A percentile compares a stretch with the other conserved stretches of the same genome.
phyloP scores from a whole-genome alignment of 306 rosid species.

The peach (Prunus persica) region Prunus_persica_NCBIv2 NC_034009.1:36127001-36127500 shows the following conservation, averaged over 20 bases:
- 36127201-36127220: not conserved
- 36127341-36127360: conserved; percentile 34
- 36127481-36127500: not conserved
- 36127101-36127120: too few relatives aligned
- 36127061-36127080: not conserved
- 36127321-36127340: conserved; percentile 33
- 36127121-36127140: too few relatives aligned
- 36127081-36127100: too few relatives aligned
- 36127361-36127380: conserved; percentile 1
- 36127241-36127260: conserved; percentile 63
- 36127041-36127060: not conserved
- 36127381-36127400: not conserved
- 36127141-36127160: not conserved
- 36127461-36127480: not conserved
- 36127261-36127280: conserved; percentile 68
- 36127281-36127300: conserved; percentile 56
- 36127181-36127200: conserved; percentile 45
- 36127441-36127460: conserved; percentile 37
- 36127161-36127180: not conserved
- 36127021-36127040: conserved; percentile 20
- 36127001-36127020: conserved; percentile 43
- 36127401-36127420: not conserved
- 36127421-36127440: conserved; percentile 12
- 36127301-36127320: conserved; percentile 39
- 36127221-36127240: not conserved